A percentile compares a stretch with the other conserved stretches of the same genome.
Conservation (phyloP, 208 protist species). For the Leishmania gerbilli region DNA sequence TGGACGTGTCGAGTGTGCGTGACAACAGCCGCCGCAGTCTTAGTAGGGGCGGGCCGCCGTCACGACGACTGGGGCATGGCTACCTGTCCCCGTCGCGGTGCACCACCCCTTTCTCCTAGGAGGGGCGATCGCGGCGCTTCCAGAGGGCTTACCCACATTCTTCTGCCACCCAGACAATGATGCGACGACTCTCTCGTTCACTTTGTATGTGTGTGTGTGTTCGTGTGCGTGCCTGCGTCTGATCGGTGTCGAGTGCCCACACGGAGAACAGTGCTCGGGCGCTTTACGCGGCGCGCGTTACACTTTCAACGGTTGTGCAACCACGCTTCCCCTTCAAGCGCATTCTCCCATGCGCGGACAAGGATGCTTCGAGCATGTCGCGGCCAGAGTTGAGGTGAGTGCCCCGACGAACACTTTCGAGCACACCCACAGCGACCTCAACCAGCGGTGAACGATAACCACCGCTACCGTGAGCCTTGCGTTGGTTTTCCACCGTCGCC, state of each 20-base stretch:
- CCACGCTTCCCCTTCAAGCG: background rate
- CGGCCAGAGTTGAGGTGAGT: too few species aligned
- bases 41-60: background rate
- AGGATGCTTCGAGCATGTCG: background rate
- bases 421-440: background rate
- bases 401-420: too few species aligned
- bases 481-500: background rate
- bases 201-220: background rate
- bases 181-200: background rate
- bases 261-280: background rate
- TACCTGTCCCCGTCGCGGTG: background rate
- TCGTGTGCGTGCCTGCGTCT: too few species aligned
- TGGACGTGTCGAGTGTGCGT: background rate
- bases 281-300: background rate
- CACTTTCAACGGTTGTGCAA: background rate
- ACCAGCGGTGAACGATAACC: background rate
- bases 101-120: background rate
- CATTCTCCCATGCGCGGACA: background rate
- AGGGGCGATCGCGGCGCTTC: background rate
- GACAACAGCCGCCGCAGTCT: background rate
- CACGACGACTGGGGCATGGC: background rate
- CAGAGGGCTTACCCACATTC: background rate
- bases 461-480: background rate
- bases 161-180: background rate
- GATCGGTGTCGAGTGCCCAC: too few species aligned